These are phyloP conservation scores for Euclidium syriacum DNA, from an alignment of 345 rosid genomes.

Conservation along the genomic window DNA sequence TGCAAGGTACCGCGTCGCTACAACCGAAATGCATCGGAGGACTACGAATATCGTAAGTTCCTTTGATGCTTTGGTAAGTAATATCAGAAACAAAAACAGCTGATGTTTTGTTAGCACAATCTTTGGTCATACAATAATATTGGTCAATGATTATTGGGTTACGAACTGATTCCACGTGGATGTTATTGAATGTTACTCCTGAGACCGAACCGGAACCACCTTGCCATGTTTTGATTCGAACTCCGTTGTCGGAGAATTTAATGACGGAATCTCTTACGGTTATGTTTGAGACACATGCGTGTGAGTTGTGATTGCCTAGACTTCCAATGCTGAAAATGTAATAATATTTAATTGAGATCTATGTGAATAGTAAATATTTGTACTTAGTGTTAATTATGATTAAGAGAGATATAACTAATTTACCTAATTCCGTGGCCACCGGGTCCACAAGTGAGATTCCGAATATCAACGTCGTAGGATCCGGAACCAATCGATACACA, in stretches of 20 bases:
- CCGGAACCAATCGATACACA: conserved; percentile 94
- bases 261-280: conserved; percentile 82
- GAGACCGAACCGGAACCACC: conserved; percentile 91
- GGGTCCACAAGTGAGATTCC: conserved; percentile 92
- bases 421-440: conserved; percentile 99
- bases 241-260: conserved; percentile 70
- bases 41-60: conserved; percentile 77
- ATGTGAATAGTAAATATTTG: not conserved
- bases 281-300: conserved; percentile 84
- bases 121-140: conserved; percentile 72
- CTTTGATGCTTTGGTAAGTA: conserved; percentile 62
- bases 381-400: not conserved
- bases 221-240: conserved; percentile 98
- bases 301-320: conserved; percentile 75
- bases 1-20: conserved; percentile 84
- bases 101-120: conserved; percentile 72
- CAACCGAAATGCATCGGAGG: conserved; percentile 90
- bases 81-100: conserved; percentile 73
- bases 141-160: conserved; percentile 94
- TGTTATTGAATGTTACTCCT: conserved; percentile 65
- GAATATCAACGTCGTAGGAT: conserved; percentile 69
- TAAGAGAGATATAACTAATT: not conserved
- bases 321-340: conserved; percentile 79
- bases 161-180: conserved; percentile 75
- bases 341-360: not conserved